Percentiles rank a stretch among this genome's conserved stretches.
phyloP scores from a whole-genome alignment of 441 rosid species.

The Lagerstroemia fauriei region DNA sequence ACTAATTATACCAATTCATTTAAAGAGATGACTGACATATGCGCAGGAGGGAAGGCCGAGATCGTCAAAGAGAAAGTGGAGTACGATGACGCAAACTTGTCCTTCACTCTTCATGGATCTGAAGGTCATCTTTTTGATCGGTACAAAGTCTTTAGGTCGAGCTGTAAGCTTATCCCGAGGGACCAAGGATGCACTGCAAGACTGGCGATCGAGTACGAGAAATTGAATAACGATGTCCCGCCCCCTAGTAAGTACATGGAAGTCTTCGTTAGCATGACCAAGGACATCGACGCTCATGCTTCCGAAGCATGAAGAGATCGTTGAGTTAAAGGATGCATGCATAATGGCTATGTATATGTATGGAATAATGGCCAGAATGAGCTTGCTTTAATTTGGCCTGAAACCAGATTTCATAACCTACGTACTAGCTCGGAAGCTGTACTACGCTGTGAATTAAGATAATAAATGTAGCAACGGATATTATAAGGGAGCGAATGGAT shows the following conservation, averaged over 20 bases:
- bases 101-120: constrained; percentile 7
- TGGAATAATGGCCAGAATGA: too few species aligned
- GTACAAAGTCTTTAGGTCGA: constrained; percentile 19
- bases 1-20: too few species aligned
- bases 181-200: not conserved
- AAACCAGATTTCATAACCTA: too few species aligned
- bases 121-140: not conserved
- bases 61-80: constrained; percentile 17
- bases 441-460: too few species aligned
- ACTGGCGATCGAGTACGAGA: constrained; percentile 17
- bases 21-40: too few species aligned
- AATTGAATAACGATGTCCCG: constrained; percentile 11
- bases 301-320: not conserved
- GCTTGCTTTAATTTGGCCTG: too few species aligned
- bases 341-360: too few species aligned
- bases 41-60: too few species aligned
- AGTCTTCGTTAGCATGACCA: not conserved
- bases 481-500: too few species aligned
- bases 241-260: constrained; percentile 2
- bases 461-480: too few species aligned
- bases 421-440: too few species aligned
- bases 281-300: constrained; percentile 18
- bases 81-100: constrained; percentile 4
- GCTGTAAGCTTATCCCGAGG: constrained; percentile 2
- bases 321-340: not conserved